Evolutionary conservation across 805 yeast species (phyloP), one percentile per base, ranked within the genome.

Genomic region (Ogataea paraovalis): DNA sequence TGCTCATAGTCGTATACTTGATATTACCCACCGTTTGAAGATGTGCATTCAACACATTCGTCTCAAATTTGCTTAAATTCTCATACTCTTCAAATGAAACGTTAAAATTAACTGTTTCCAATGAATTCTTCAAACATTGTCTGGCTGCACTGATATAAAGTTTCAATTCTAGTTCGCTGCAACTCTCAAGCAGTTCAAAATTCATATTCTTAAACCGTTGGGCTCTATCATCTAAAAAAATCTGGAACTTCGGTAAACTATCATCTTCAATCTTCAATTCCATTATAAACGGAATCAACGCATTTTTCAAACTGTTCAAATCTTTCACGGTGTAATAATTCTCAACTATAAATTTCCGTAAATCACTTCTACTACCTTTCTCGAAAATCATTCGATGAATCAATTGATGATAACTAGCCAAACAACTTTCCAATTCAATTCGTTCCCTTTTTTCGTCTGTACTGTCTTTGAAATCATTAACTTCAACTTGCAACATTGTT

Each of bases 61-160:
- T 59, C 22, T 54, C 50, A 47, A 62, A 48, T 18, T 56, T 56
- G 0, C 62, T 47, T 20, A 65, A 53, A 7, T 64, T 57, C 45
- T 69, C 45, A 45, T 54, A 92, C 62, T 92, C 98, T 28, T 81
- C 82, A 62, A 82, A 85, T 0, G 83, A 85, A 48, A 89, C 67
- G 54, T 86, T 87, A 65, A 90, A 83, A 62, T 88, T 91, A 18
- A 87, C 75, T n/a, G 73, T 72, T 13, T 72, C 80, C 21, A 79
- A 65, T 19, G 77, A 82, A 25, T 73, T 73, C 55, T 82, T 85
- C 43, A 78, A 71, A 21, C 80, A 71, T 44, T 83, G 82, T 40
- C 97, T 72, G 0, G 95, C 87, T 0, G 91, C 84, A 39, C 89
- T 80, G 4, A 91, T 80, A 13, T 88, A 66, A 37, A 92, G 59